These are phyloP conservation scores for Aegilops tauschii DNA, from an alignment of 176 grass and related monocot genomes.

Conservation along the genomic window DNA sequence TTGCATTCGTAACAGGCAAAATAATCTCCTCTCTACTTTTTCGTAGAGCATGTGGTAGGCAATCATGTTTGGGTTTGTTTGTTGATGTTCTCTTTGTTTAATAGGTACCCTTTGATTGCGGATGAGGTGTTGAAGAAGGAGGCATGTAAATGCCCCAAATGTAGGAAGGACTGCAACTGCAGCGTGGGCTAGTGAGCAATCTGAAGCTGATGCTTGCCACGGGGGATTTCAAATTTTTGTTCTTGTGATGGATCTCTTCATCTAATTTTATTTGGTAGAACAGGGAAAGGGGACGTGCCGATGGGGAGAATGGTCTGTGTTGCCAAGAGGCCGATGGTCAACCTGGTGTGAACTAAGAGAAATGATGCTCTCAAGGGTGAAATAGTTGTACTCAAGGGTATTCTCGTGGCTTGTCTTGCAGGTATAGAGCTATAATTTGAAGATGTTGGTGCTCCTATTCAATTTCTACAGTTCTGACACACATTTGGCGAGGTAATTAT, in stretches of 20 bases:
- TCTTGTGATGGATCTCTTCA: background rate
- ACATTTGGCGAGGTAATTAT: background rate
- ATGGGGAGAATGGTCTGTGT: conserved; percentile 53
- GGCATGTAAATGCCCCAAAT: conserved; percentile 65
- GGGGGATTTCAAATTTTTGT: background rate
- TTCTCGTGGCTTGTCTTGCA: conserved; percentile 29
- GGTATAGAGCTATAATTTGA: conserved; percentile 10
- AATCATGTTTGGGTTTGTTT: background rate
- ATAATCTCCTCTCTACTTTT: background rate
- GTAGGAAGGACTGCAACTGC: conserved; percentile 62
- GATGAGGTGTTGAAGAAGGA: conserved; percentile 33
- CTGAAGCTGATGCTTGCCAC: background rate
- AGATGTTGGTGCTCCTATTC: conserved; percentile 25
- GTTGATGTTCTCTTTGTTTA: conserved; percentile 7
- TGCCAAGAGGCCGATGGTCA: conserved; percentile 37
- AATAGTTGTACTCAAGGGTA: conserved; percentile 43
- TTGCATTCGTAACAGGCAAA: conserved; percentile 68
- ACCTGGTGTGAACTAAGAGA: background rate
- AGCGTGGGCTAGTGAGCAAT: conserved; percentile 60
- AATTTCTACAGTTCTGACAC: conserved; percentile 36
- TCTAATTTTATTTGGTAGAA: conserved; percentile 42
- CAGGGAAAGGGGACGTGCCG: conserved; percentile 57
- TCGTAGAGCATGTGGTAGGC: background rate
- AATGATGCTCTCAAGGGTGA: conserved; percentile 4
- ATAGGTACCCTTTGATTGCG: conserved; percentile 49